phyloP scores from a whole-genome alignment of 306 rosid genomes.

The Castanopsis chinensis region DNA sequence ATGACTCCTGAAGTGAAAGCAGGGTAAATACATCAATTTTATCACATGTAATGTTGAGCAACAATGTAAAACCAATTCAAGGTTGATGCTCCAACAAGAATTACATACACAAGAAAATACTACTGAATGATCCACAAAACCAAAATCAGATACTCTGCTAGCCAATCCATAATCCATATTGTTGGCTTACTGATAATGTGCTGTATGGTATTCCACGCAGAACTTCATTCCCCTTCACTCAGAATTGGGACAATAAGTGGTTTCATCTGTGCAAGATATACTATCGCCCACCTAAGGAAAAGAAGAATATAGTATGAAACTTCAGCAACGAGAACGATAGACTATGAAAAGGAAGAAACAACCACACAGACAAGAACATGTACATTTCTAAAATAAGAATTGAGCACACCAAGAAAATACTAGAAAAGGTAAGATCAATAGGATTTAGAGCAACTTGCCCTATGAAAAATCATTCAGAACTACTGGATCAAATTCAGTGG shows the following conservation, averaged over 20 bases:
- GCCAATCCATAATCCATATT: constrained; percentile 29
- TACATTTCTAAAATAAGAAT: not conserved
- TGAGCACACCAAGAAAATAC: not conserved
- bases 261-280: constrained; percentile 95
- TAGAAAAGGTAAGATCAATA: not conserved
- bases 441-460: too few relatives aligned
- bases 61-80: constrained; percentile 28
- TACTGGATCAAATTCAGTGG: not conserved
- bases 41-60: constrained; percentile 18
- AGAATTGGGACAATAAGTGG: constrained; percentile 95
- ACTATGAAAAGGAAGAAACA: not conserved
- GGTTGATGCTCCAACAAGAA: constrained; percentile 39
- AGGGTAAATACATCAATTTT: constrained; percentile 30
- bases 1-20: constrained; percentile 38
- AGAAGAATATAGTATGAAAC: constrained; percentile 10
- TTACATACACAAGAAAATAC: constrained; percentile 38
- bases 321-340: too few relatives aligned
- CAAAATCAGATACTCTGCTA: constrained; percentile 35
- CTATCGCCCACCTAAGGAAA: constrained; percentile 91
- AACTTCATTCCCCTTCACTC: constrained; percentile 65
- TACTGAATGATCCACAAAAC: constrained; percentile 31
- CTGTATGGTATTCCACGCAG: constrained; percentile 12
- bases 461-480: too few relatives aligned
- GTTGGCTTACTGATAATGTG: constrained; percentile 26
- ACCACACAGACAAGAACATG: not conserved